Base-by-base conservation (phyloP, 2,329 filamentous ascomycete species). In the Lojkania enalia region DNA sequence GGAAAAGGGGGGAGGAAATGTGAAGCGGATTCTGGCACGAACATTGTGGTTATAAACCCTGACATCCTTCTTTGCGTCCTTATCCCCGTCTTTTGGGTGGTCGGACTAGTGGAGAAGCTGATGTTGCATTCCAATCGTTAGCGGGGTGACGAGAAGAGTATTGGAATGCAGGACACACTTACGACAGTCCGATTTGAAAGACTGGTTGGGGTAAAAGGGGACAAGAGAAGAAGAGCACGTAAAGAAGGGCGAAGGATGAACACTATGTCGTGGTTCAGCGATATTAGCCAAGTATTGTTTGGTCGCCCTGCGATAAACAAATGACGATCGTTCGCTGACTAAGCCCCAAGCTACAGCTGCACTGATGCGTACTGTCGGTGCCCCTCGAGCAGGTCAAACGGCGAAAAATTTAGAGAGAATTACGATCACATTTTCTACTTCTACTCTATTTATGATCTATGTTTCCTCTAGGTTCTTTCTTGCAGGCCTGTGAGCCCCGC, bases 21-120 rank as follows among this genome's bases (percentile, higher is more conserved):
- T 57, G 57, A 42, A 62, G 53, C 49, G 49, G 63, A 54, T 53
- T 55, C 44, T 23, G 60, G 62, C 54, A 87, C 85, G 74, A 77
- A 89, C 86, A 89, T 87, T 69, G 87, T 90, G 58, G 85, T 88
- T 66, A 90, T 86, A 74, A 90, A 88, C 57, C 86, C 87, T 67
- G 85, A 81, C 87, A 89, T 90, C 58, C 63, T 76, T 20, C 35
- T 30, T 38, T 29, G 41, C 48, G 46, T 43, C 42, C 18, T 36
- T 43, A 48, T 42, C 44, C 56, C 45, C 38, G 47, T 31, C 58
- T 51, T 65, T 60, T 53, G 51, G 21, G 23, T 27, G 19, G 20
- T 51, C 52, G 16, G 44, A 49, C 46, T 47, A 44, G 54, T 27
- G 23, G 23, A 27, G n/a, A 27, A 27, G 49, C 44, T 50, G 38